These are phyloP conservation scores for Metarhizium humberi DNA, from an alignment of 2,329 filamentous ascomycete species.

Conservation along the genomic window DNA sequence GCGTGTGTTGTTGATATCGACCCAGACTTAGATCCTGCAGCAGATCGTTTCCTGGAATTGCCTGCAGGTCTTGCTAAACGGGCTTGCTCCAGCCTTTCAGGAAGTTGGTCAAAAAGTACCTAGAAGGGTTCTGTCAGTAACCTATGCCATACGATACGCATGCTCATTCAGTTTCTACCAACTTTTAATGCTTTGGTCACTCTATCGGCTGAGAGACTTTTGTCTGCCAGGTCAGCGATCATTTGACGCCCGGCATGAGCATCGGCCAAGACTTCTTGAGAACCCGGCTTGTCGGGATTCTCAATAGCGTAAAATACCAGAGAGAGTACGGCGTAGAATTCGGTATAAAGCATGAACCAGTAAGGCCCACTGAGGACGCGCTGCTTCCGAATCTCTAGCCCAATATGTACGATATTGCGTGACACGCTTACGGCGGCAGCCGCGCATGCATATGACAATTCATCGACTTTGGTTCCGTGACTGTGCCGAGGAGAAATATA, in stretches of 20 bases:
- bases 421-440: slow-evolving; percentile 53
- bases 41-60: slow-evolving; percentile 47
- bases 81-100: slow-evolving; percentile 55
- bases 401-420: slow-evolving; percentile 70
- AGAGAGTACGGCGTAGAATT: slow-evolving; percentile 73
- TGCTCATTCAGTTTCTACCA: slow-evolving; percentile 22
- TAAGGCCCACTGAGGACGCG: slow-evolving; percentile 71
- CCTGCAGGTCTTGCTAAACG: slow-evolving; percentile 22
- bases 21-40: slow-evolving; percentile 30
- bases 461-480: slow-evolving; percentile 52
- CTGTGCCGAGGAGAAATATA: slow-evolving; percentile 62
- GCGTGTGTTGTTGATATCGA: slow-evolving; percentile 20
- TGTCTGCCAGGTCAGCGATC: slow-evolving; percentile 67
- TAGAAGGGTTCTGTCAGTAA: slow-evolving; percentile 23
- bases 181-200: slow-evolving; percentile 73
- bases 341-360: slow-evolving; percentile 81
- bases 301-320: slow-evolving; percentile 73
- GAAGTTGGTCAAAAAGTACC: slow-evolving; percentile 77
- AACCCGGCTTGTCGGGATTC: slow-evolving; percentile 65
- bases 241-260: slow-evolving; percentile 78
- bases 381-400: slow-evolving; percentile 66
- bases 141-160: background rate
- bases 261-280: slow-evolving; percentile 74
- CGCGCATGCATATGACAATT: slow-evolving; percentile 68
- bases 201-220: slow-evolving; percentile 81